Conservation (phyloP, 345 rosid species). For the Eucalyptus shirleyi region DNA sequence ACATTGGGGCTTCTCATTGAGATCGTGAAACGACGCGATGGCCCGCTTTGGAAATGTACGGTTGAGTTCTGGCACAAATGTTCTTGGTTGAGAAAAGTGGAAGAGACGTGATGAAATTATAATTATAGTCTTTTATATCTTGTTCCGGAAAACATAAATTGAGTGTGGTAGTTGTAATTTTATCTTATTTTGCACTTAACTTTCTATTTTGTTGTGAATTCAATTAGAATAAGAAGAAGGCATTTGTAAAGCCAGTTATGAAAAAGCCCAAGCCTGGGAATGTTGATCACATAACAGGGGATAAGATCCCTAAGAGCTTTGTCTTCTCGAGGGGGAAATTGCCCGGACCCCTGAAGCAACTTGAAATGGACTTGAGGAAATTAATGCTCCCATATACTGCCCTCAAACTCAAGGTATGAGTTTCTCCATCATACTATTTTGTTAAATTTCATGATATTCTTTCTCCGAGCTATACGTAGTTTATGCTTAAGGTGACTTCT, state of each 20-base stretch:
- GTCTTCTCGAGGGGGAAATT: slow-evolving; percentile 86
- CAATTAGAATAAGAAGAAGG: slow-evolving; percentile 42
- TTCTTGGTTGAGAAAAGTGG: not conserved
- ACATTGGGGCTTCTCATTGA: not conserved
- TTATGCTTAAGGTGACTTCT: not conserved
- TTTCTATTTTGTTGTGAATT: not conserved
- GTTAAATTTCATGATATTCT: not conserved
- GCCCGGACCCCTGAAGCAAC: slow-evolving; percentile 66
- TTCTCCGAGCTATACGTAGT: not conserved
- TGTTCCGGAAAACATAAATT: not conserved
- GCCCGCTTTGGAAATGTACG: not conserved
- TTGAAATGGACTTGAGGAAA: slow-evolving; percentile 84
- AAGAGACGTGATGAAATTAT: not conserved
- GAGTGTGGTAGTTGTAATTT: not conserved
- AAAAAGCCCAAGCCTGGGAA: slow-evolving; percentile 27
- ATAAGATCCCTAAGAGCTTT: slow-evolving; percentile 79
- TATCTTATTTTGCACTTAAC: not conserved
- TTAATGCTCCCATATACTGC: slow-evolving; percentile 96
- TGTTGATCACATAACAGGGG: slow-evolving; percentile 82
- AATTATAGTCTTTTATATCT: not conserved
- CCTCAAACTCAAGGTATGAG: slow-evolving; percentile 63
- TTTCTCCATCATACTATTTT: not conserved
- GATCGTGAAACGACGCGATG: not conserved
- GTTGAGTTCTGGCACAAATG: not conserved
- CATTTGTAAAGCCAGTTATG: slow-evolving; percentile 43